Conservation (phyloP, 2,329 filamentous ascomycete species). For the Alternaria atra region DNA sequence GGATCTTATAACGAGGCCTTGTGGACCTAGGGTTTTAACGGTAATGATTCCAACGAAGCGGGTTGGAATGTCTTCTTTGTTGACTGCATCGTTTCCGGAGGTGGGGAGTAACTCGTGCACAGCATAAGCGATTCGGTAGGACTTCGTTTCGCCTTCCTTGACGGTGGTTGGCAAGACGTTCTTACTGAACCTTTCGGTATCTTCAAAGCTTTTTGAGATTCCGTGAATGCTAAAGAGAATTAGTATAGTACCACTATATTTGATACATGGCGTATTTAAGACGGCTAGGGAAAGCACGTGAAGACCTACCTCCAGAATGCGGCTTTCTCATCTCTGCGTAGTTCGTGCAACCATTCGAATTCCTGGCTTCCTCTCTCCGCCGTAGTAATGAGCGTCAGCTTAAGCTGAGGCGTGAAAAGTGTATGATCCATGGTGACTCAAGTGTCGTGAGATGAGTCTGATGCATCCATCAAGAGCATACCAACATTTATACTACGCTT, state of each 20-base stretch:
- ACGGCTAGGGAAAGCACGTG: not conserved
- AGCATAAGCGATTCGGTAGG: slow-evolving; percentile 37
- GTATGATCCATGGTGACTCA: slow-evolving; percentile 32
- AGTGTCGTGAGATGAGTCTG: not conserved
- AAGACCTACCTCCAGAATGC: slow-evolving; percentile 44
- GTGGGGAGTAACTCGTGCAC: slow-evolving; percentile 35
- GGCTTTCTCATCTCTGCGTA: slow-evolving; percentile 41
- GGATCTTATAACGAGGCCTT: slow-evolving; percentile 22
- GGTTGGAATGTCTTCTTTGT: not conserved
- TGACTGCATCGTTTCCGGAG: not conserved
- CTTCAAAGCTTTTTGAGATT: slow-evolving; percentile 35
- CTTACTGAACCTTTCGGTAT: slow-evolving; percentile 37
- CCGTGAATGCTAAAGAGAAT: slow-evolving; percentile 32
- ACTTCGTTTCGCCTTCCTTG: slow-evolving; percentile 20
- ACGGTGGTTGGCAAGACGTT: slow-evolving; percentile 18
- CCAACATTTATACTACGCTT: not conserved
- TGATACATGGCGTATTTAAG: not conserved
- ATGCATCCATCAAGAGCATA: not conserved
- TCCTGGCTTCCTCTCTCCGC: slow-evolving; percentile 43
- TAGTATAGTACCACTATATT: not conserved
- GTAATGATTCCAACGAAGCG: slow-evolving; percentile 37
- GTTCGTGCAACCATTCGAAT: slow-evolving; percentile 46
- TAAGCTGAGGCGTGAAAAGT: slow-evolving; percentile 41
- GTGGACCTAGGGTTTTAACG: slow-evolving; percentile 27
- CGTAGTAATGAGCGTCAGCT: slow-evolving; percentile 41